Evolutionary conservation across 306 rosid genomes (phyloP), one percentile per base, ranked within the genome.

Genomic region (Elaeagnus macrophylla): DNA sequence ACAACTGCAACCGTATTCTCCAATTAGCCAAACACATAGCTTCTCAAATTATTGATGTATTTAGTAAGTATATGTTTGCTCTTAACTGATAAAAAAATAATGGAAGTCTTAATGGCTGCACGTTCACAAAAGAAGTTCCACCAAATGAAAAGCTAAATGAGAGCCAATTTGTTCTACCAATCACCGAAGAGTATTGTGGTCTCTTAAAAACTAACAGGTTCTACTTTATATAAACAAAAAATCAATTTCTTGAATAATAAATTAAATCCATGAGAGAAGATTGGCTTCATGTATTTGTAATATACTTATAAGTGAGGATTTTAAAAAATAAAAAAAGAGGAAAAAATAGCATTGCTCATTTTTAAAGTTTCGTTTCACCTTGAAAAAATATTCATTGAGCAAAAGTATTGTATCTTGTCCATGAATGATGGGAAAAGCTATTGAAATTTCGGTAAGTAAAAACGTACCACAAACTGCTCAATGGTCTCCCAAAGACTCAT

Each of bases 391-490:
- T 25, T 25, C 32, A 25, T 25, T 25, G 4, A 25, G 32, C 2
- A 25, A 25, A 25, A 25, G 32, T 25, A 0, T 5, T 25, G 4
- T 25, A 25, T 25, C 32, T 25, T 25, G 32, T 25, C 32, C 32
- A 25, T 25, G 32, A 2, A 25, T 25, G 32, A 25, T 5, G 4
- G 32, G 32, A 5, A 25, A 25, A 25, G 4, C 32, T 25, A 25
- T 25, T 25, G 32, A 25, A 25, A 25, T 3, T 25, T 25, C 32
- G 4, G 32, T 25, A 25, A 25, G 32, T 25, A 25, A 25, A 65
- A 56, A 56, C 75, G 68, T 67, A 89, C 95, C 89, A 74, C 72
- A 17, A 76, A 56, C 73, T 56, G 35, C 56, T 75, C 81, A 67
- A 77, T 71, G 69, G 85, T 82, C 72, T 71, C 57, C 75, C 75